Evolutionary conservation across 2,329 filamentous ascomycete species (phyloP), one percentile per base, ranked within the genome.

Genomic region (Ophiostoma angusticollis): DNA sequence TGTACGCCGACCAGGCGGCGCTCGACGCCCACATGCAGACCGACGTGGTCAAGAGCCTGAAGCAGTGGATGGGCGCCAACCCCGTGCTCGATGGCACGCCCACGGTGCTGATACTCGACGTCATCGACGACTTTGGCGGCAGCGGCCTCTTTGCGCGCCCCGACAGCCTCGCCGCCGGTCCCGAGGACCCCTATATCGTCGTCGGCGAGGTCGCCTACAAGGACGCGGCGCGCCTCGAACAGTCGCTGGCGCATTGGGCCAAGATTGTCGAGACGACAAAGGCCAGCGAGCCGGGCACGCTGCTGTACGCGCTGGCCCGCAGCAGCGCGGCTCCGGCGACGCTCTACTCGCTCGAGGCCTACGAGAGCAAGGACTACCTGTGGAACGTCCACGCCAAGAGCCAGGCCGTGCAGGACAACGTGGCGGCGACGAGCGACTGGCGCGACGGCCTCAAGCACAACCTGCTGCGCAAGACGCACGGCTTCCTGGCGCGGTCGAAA

Each of bases 361-460:
- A 55, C 34, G 47, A 52, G 34, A 50, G 42, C 37, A 35, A 47
- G 5, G 49, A 49, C 21, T 54, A 54, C 28, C 36, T 55, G 39
- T 47, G 43, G 31, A 46, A 52, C 19, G 49, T 52, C 2, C 53
- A 56, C 38, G 49, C 50, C 28, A 49, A 50, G 32, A 55, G 52
- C 36, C 41, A 48, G 14, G 52, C 52, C 1, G 47, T 55, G 11
- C 47, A 49, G 39, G 44, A 42, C n/a, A 54, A 46, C 31, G 47
- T 49, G 36, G 43, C 37, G 23, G 43, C 45, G 28, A 53, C 50
- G 2, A 47, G 43, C 32, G 41, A 49, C n/a, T 34, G 52, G 41
- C 45, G 53, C 27, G 47, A 49, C 2, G 47, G 50, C 11, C 21
- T 53, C 35, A 48, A 43, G 39, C 51, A 50, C 14, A 40, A 50